phyloP scores from a whole-genome alignment of 2,329 filamentous ascomycete genomes.

The Fusarium haematococcum region DNA sequence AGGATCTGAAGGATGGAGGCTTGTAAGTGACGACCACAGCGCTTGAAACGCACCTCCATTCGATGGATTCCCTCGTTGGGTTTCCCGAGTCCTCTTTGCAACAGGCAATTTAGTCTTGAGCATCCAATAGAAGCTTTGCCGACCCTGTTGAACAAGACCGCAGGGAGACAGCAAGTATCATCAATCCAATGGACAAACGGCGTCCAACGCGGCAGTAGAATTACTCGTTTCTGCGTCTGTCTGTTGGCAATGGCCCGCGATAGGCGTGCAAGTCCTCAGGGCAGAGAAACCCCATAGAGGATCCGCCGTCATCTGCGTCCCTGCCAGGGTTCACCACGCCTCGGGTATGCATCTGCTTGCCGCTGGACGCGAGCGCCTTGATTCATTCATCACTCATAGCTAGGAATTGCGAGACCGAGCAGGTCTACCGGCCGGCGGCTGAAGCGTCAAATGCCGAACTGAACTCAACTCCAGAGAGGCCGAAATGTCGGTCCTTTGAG shows the following conservation, averaged over 20 bases:
- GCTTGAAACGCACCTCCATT: slow-evolving; percentile 8
- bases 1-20: slow-evolving; percentile 20
- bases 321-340: not conserved
- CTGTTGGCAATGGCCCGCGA: slow-evolving; percentile 1
- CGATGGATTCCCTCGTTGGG: slow-evolving; percentile 11
- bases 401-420: slow-evolving; percentile 7
- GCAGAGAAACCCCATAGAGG: slow-evolving; percentile 12
- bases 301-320: slow-evolving; percentile 16
- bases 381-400: not conserved
- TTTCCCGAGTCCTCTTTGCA: not conserved
- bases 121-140: slow-evolving; percentile 16
- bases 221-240: not conserved
- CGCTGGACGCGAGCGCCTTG: slow-evolving; percentile 22
- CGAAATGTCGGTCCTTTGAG: slow-evolving; percentile 13
- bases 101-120: not conserved
- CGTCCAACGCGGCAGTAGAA: slow-evolving; percentile 3
- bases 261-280: slow-evolving; percentile 19
- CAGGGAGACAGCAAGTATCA: not conserved
- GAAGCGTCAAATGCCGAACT: slow-evolving; percentile 14
- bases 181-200: not conserved
- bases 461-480: slow-evolving; percentile 10
- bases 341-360: slow-evolving; percentile 4
- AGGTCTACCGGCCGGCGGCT: not conserved
- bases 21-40: slow-evolving; percentile 34
- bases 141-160: not conserved